These are phyloP conservation scores for Lojkania enalia DNA, from an alignment of 2,329 filamentous ascomycete species.

Conservation along the genomic window DNA sequence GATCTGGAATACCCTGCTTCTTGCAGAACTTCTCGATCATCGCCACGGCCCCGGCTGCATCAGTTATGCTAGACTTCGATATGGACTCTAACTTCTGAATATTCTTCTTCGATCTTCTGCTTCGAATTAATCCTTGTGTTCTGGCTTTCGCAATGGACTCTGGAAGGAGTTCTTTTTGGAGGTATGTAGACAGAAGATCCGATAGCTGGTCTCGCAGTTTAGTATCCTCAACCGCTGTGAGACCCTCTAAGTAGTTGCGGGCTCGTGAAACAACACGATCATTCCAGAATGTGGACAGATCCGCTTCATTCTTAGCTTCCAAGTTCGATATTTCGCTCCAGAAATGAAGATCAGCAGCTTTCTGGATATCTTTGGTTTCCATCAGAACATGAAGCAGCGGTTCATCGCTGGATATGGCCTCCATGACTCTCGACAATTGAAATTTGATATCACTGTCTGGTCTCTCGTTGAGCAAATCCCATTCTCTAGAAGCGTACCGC, in stretches of 20 bases:
- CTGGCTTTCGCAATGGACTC: constrained; percentile 37
- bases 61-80: constrained; percentile 20
- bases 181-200: constrained; percentile 34
- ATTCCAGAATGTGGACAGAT: constrained; percentile 38
- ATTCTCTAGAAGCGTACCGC: constrained; percentile 15
- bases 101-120: constrained; percentile 38
- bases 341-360: constrained; percentile 28
- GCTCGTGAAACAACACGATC: constrained; percentile 33
- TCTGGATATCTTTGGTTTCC: constrained; percentile 24
- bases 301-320: constrained; percentile 32
- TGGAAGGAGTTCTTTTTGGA: constrained; percentile 39
- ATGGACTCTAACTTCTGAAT: constrained; percentile 29
- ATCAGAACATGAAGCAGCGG: constrained; percentile 18
- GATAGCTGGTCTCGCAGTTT: constrained; percentile 41
- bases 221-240: constrained; percentile 27
- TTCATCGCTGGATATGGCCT: constrained; percentile 8
- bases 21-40: constrained; percentile 38
- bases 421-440: constrained; percentile 21
- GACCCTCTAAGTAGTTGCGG: constrained; percentile 29
- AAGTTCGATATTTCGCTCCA: constrained; percentile 26
- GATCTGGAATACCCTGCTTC: constrained; percentile 33
- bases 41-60: constrained; percentile 12
- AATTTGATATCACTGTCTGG: constrained; percentile 29
- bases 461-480: constrained; percentile 25
- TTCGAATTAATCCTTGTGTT: constrained; percentile 33